These are phyloP conservation scores for Tulasnella sp. DNA, from an alignment of 768 basidiomycete species.

Conservation along the genomic window DNA sequence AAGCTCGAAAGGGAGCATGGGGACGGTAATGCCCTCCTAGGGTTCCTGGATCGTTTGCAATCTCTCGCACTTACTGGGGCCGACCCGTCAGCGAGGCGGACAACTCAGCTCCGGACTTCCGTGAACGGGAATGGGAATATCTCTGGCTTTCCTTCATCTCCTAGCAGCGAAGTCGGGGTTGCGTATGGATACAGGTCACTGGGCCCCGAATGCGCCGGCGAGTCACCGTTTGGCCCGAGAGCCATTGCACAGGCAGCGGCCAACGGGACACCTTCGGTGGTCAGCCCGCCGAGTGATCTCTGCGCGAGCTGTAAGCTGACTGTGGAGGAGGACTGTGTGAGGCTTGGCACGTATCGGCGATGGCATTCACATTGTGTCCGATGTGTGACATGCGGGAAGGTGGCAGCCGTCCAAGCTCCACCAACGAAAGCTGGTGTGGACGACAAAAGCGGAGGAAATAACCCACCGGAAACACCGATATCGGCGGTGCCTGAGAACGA, in stretches of 20 bases:
- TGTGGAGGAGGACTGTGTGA: conserved; percentile 94
- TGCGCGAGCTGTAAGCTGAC: conserved; percentile 83
- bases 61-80: conserved; percentile 78
- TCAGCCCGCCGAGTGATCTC: conserved; percentile 48
- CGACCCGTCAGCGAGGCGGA: conserved; percentile 63
- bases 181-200: conserved; percentile 89
- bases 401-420: conserved; percentile 49
- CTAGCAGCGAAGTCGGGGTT: conserved; percentile 40
- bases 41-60: conserved; percentile 88
- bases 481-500: background rate
- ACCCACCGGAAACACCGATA: background rate
- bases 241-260: conserved; percentile 25
- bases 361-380: conserved; percentile 96
- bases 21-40: conserved; percentile 71
- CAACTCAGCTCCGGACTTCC: conserved; percentile 34
- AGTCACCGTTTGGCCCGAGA: conserved; percentile 53
- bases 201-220: conserved; percentile 83
- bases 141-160: conserved; percentile 26
- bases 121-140: conserved; percentile 58
- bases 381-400: conserved; percentile 69
- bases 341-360: conserved; percentile 88
- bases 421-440: conserved; percentile 42
- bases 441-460: conserved; percentile 42
- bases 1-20: conserved; percentile 89
- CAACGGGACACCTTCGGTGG: conserved; percentile 8